Base-by-base conservation (phyloP, 2,329 filamentous ascomycete genomes). In the Alternaria angustiovoidea region DNA sequence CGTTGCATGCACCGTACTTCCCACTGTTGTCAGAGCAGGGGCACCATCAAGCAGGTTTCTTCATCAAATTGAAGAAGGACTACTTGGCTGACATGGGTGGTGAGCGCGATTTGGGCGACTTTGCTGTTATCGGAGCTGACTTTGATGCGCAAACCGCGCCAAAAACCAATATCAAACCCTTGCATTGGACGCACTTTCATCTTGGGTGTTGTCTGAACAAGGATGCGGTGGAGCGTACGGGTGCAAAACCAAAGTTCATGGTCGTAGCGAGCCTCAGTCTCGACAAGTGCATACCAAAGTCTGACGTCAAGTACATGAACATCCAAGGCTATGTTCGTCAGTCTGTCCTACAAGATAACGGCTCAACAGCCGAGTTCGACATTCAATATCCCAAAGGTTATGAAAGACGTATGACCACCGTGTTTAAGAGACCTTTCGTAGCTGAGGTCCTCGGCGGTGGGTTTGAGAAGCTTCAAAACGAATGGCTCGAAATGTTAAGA, bases 61-160 rank as follows among this genome's bases (percentile, higher is more conserved):
- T 88, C 74, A 91, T 97, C 71, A 97, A 97, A 78, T 78, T 97
- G 42, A 97, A 97, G 77, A 97, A 96, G 76, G 92, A 95, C 71
- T 96, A 96, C 69, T 86, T 96, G 38, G 83, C 85, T 26, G 88
- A 88, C 3, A 87, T 94, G 73, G 92, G 93, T 1, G 93, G 96
- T 61, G 87, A 93, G 30, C 68, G 76, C 22, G 77, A 80, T 51
- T 54, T 79, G 7, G 91, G 91, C 9, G 94, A 97, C 75, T 91
- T 97, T 72, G 89, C 91, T 2, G 84, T 94, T 2, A 81, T 97
- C 3, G 93, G 92, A 0, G 93, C 88, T 6, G 87, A 87, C 18
- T 93, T 90, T 67, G 86, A 93, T 65, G 80, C 89, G 3, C 81
- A 83, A 51, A 86, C 88, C 62, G 90, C 89, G 7, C 83, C 82